These are phyloP conservation scores for Pseudopediastrum boryanum DNA, from an alignment of 139 green algal genomes.

Conservation along the genomic window DNA sequence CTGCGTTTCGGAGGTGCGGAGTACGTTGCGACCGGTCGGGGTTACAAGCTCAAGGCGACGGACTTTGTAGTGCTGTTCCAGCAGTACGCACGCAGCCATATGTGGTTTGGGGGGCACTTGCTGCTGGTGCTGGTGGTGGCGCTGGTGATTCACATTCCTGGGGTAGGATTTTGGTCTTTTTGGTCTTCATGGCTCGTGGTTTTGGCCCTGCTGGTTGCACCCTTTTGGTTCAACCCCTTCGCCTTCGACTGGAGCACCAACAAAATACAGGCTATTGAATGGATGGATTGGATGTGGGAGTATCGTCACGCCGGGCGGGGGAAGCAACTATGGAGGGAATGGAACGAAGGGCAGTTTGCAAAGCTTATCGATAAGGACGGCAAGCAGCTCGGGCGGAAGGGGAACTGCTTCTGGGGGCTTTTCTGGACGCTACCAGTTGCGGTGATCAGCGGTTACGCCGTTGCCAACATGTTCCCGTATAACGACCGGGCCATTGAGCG, in stretches of 20 bases:
- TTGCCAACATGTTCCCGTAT: constrained; percentile 7
- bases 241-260: constrained; percentile 15
- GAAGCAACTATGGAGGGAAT: constrained; percentile 12
- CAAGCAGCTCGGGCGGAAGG: not conserved
- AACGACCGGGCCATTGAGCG: not conserved
- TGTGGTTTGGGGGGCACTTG: constrained; percentile 15
- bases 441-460: not conserved
- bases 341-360: constrained; percentile 6
- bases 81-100: constrained; percentile 9
- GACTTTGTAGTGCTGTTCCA: constrained; percentile 22
- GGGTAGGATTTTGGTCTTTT: not conserved
- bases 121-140: constrained; percentile 7
- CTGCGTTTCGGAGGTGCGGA: constrained; percentile 17
- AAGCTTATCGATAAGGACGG: not conserved
- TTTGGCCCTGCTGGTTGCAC: not conserved
- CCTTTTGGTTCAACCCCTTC: constrained; percentile 24
- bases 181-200: constrained; percentile 9
- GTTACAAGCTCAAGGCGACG: constrained; percentile 5
- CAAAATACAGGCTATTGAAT: constrained; percentile 15
- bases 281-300: constrained; percentile 11
- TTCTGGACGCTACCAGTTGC: not conserved
- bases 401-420: not conserved
- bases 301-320: constrained; percentile 7
- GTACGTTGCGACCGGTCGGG: constrained; percentile 24
- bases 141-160: not conserved